Evolutionary conservation across 176 grass and related monocot genomes (phyloP).

Genomic region (Musa acuminata): DNA sequence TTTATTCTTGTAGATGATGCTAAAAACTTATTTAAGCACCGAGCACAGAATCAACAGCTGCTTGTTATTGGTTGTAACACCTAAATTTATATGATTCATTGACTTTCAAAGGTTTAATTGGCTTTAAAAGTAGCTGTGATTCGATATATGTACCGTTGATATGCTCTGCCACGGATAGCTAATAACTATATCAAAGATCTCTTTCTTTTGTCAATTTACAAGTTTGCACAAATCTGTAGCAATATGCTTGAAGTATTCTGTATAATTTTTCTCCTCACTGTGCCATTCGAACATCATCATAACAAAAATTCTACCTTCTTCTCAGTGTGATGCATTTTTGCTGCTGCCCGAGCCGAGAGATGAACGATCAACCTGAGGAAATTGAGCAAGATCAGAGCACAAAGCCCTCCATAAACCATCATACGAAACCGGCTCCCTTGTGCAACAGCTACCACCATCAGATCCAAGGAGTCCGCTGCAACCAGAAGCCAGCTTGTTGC

Average conservation of each 20-base stretch:
- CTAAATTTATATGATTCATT: too few relatives aligned
- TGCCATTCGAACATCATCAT: not conserved
- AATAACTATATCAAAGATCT: too few relatives aligned
- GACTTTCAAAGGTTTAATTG: too few relatives aligned
- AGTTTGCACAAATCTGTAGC: too few relatives aligned
- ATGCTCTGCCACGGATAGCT: too few relatives aligned
- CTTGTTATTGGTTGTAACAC: too few relatives aligned
- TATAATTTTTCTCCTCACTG: not conserved
- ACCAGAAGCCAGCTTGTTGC: constrained; percentile 61
- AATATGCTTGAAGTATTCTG: not conserved
- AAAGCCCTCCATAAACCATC: constrained; percentile 2
- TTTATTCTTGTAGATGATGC: too few relatives aligned
- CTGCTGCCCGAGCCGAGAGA: not conserved
- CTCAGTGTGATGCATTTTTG: not conserved
- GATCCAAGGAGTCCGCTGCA: constrained; percentile 48
- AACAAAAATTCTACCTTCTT: not conserved
- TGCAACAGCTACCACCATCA: constrained; percentile 33
- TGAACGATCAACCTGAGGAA: not conserved
- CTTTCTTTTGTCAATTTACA: too few relatives aligned
- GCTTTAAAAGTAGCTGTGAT: too few relatives aligned
- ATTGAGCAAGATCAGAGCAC: constrained; percentile 17
- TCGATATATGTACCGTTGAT: too few relatives aligned
- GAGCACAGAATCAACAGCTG: too few relatives aligned
- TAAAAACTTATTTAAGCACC: too few relatives aligned
- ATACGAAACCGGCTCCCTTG: constrained; percentile 24